Base-by-base conservation (phyloP, 1,139 yeast species). In the Lodderomyces beijingensis region DNA sequence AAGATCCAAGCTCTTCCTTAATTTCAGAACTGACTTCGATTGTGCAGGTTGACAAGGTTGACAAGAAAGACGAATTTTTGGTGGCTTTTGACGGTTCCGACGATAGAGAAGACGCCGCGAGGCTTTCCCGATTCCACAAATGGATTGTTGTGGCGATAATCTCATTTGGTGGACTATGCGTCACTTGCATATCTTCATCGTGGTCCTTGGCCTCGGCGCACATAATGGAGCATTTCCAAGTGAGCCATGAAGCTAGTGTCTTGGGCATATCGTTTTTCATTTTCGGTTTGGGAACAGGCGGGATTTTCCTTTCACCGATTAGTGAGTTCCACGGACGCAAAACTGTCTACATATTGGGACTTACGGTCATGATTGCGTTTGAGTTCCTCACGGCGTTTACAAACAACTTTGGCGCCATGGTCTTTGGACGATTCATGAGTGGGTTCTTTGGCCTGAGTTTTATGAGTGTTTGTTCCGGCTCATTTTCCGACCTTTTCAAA, bases 391-490 rank as follows among this genome's bases (percentile, higher is more conserved):
- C 62, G 3, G 54, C 57, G 7, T 57, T 59, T 36, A 33, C 52
- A 25, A 33, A 44, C 19, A 57, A 57, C 38, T 46, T 53, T 17
- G 65, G 60, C 5, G 54, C 55, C 1, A 46, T 57, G 31, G 39
- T 59, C 9, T 53, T 59, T 40, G 64, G 64, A 7, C 41, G 66
- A 33, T 53, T 53, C 19, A 44, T 55, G 44, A 47, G 59, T n/a
- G 65, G 65, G 4, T 57, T 60, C 36, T 56, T 54, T 44, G 63
- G 60, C 1, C 46, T 58, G 25, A 47, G 62, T 26, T 59, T 59
- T 35, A 51, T 60, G 59, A 49, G 61, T n/a, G 65, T 59, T 8
- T 64, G 63, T 2, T 47, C 57, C 10, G 65, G 65, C 15, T 48
- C 64, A 1, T 56, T 59, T 40, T 45, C 64, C 4, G 66, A 60